phyloP scores from a whole-genome alignment of 202 grass and related monocot species.

The Panicum hallii region DNA sequence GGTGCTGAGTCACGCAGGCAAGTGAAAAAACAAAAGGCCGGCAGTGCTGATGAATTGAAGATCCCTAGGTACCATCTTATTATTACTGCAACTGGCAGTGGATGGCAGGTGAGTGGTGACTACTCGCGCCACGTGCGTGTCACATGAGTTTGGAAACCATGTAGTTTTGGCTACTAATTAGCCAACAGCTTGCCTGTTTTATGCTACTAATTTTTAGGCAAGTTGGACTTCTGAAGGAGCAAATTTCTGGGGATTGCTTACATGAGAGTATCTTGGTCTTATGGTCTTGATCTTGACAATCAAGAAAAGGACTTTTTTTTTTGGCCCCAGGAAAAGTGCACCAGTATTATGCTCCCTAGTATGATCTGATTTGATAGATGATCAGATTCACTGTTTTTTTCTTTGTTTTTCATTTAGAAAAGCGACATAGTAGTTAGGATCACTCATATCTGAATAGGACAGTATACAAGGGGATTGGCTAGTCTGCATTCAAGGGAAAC shows the following conservation, averaged over 20 bases:
- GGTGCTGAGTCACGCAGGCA: slow-evolving; percentile 31
- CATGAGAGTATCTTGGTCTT: slow-evolving; percentile 53
- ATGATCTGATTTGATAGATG: not conserved
- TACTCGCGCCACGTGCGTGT: slow-evolving; percentile 49
- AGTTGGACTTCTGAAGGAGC: slow-evolving; percentile 29
- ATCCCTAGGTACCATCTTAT: slow-evolving; percentile 49
- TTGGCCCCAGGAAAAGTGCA: not conserved
- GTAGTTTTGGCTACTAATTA: slow-evolving; percentile 41
- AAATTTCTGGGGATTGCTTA: slow-evolving; percentile 43
- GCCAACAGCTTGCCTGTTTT: slow-evolving; percentile 32
- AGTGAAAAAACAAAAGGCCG: slow-evolving; percentile 41
- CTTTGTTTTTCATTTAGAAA: not conserved
- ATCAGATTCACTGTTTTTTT: not conserved
- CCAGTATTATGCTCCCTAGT: not conserved
- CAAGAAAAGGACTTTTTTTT: slow-evolving; percentile 6
- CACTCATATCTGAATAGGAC: not conserved
- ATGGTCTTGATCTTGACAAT: slow-evolving; percentile 41
- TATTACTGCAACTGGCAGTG: slow-evolving; percentile 31
- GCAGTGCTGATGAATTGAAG: slow-evolving; percentile 44
- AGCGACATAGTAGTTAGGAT: not conserved
- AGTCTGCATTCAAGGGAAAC: slow-evolving; percentile 49
- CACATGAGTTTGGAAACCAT: slow-evolving; percentile 49
- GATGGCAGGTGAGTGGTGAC: slow-evolving; percentile 26
- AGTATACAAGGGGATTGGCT: slow-evolving; percentile 5
- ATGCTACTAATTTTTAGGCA: slow-evolving; percentile 26